phyloP scores from a whole-genome alignment of 441 rosid genomes.

The Erodium moschatum region DNA sequence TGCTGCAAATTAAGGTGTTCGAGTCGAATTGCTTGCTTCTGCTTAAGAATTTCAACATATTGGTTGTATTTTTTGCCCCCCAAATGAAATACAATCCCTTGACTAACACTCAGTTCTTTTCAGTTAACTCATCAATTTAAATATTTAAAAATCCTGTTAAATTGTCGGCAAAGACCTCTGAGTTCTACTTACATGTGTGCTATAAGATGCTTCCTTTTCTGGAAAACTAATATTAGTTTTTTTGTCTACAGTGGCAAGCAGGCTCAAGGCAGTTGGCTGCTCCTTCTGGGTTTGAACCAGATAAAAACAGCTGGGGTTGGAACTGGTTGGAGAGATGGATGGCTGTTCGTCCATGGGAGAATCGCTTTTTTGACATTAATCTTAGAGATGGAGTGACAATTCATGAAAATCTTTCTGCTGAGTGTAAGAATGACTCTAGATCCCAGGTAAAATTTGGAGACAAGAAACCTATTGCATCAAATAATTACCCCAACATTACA shows the following conservation, averaged over 20 bases:
- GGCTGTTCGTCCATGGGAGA: constrained; percentile 65
- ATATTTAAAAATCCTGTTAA: too few species aligned
- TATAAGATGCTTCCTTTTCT: neutral
- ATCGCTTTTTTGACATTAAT: constrained; percentile 83
- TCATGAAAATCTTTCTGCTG: constrained; percentile 40
- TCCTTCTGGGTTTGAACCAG: constrained; percentile 62
- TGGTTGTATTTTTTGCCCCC: too few species aligned
- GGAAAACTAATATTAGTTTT: neutral
- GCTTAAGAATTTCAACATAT: too few species aligned
- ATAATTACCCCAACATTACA: constrained; percentile 34
- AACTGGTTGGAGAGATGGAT: constrained; percentile 68
- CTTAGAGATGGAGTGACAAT: constrained; percentile 64
- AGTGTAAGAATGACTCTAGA: constrained; percentile 39
- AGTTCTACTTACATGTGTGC: too few species aligned
- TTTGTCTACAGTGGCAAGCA: constrained; percentile 80
- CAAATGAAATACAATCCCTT: too few species aligned
- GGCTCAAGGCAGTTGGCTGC: constrained; percentile 66
- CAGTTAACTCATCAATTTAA: too few species aligned
- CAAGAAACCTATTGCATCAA: constrained; percentile 40
- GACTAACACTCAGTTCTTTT: too few species aligned
- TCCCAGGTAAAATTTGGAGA: constrained; percentile 41
- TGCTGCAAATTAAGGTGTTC: neutral
- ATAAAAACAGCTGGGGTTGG: constrained; percentile 16
- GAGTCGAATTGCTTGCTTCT: neutral
- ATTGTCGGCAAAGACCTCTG: too few species aligned